Percentiles rank a stretch among this genome's conserved stretches.
Evolutionary conservation across 2,329 filamentous ascomycete genomes (phyloP).

Genomic region (Leptographium lundbergii): DNA sequence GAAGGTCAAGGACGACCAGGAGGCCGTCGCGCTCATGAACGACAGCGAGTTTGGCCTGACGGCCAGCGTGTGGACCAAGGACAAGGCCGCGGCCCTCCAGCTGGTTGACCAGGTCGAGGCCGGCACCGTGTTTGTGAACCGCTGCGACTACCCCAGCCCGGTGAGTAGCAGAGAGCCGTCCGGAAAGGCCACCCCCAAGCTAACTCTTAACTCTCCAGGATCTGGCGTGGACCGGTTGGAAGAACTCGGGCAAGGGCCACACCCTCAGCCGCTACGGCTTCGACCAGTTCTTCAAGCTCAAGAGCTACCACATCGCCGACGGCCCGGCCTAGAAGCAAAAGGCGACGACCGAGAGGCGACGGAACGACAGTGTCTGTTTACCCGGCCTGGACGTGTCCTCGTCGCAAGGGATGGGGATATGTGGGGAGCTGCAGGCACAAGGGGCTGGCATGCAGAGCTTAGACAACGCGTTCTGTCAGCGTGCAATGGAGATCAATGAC

Average conservation of each 20-base stretch:
- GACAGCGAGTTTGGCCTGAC: slow-evolving; percentile 90
- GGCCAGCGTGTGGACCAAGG: slow-evolving; percentile 95
- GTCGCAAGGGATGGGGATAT: neutral
- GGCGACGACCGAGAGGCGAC: neutral
- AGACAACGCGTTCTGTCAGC: neutral
- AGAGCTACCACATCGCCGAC: slow-evolving; percentile 90
- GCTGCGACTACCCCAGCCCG: slow-evolving; percentile 82
- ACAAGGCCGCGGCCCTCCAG: slow-evolving; percentile 60
- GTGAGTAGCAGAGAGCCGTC: no score
- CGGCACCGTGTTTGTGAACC: slow-evolving; percentile 91
- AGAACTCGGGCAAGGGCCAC: slow-evolving; percentile 86
- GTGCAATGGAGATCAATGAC: neutral
- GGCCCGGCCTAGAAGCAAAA: slow-evolving; percentile 28
- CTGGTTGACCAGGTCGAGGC: slow-evolving; percentile 75
- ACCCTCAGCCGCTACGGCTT: slow-evolving; percentile 85
- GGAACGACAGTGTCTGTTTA: neutral
- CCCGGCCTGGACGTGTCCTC: neutral
- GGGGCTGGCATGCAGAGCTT: neutral
- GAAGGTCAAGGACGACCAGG: slow-evolving; percentile 68
- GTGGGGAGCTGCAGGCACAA: neutral
- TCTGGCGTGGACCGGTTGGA: slow-evolving; percentile 95
- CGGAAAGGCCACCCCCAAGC: no score
- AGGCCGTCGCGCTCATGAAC: slow-evolving; percentile 81
- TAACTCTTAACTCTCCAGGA: slow-evolving; percentile 49
- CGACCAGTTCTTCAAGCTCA: slow-evolving; percentile 90